A percentile compares a stretch with the other conserved stretches of the same genome.
Evolutionary conservation across 164 flowering plant genomes (phyloP).

Genomic region (Dillenia suffruticosa): DNA sequence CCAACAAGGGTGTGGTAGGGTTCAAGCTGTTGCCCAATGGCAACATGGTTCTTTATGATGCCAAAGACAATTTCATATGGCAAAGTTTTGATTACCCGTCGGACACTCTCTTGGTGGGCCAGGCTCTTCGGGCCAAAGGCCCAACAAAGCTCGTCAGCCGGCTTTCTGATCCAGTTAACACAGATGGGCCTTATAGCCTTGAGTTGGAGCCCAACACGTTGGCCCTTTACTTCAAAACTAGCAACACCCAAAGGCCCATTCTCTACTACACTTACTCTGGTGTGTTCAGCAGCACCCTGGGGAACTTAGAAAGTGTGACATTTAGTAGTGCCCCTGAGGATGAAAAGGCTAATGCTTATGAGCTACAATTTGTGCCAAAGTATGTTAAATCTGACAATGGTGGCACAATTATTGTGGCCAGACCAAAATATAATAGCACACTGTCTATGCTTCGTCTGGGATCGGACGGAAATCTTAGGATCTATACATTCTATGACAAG

Average conservation of each 20-base stretch:
- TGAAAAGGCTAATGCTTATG: constrained; percentile 7
- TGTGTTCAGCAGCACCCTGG: not conserved
- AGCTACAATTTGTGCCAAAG: not conserved
- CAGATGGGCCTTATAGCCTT: constrained; percentile 36
- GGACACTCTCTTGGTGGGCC: constrained; percentile 55
- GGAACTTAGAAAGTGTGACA: constrained; percentile 5
- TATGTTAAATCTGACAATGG: not conserved
- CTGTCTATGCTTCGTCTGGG: constrained; percentile 23
- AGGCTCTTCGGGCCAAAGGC: constrained; percentile 23
- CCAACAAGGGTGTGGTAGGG: constrained; percentile 46
- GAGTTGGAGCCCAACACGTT: constrained; percentile 30
- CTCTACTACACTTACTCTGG: constrained; percentile 15
- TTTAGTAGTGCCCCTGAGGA: constrained; percentile 7
- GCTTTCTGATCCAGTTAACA: constrained; percentile 20
- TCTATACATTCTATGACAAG: constrained; percentile 19
- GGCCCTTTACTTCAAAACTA: constrained; percentile 20
- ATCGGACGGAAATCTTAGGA: constrained; percentile 26
- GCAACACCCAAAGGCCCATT: constrained; percentile 15
- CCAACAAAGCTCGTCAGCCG: constrained; percentile 37
- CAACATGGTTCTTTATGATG: constrained; percentile 43
- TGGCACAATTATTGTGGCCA: constrained; percentile 1
- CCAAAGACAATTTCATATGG: constrained; percentile 40
- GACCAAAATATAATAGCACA: constrained; percentile 30
- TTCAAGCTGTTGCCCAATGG: constrained; percentile 39
- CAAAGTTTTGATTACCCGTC: constrained; percentile 55